Evolutionary conservation across 140 eudicot species (phyloP), one percentile per base, ranked within the genome.

Genomic region (Oenanthe javanica): DNA sequence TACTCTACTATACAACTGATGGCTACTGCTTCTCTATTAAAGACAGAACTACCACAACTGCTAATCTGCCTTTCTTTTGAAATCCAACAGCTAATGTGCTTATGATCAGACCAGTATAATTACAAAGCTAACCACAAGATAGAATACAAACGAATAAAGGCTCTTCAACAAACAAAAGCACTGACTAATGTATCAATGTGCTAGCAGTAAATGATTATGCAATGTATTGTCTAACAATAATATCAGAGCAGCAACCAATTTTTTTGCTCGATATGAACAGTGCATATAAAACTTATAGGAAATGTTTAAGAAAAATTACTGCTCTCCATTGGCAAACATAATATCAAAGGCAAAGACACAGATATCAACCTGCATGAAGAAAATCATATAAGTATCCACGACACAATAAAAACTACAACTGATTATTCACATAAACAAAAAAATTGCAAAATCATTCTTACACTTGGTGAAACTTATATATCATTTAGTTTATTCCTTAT

Each of bases 271-370:
- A 52, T 31, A 36, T 15, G n/a, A 59, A 46, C 49, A 48, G 36
- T 49, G 31, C 16, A 59, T 16, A 46, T 43, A 55, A 70, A 52
- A 48, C n/a, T 49, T 55, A 47, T 13, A 69, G 83, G 74, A 47
- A 76, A 77, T 77, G 90, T 78, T 81, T 52, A 72, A 82, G 87
- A 86, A 79, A 36, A 36, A 73, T 90, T 89, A 94, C 99, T 92
- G 96, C 84, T 90, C 85, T 84, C 99, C 99, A 84, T 90, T 92
- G 75, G 91, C 92, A 76, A 94, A 90, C 99, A 94, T 92, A 88
- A 92, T 83, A 82, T 94, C 99, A 82, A 94, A 94, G 79, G 85
- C 93, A 61, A 86, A 88, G 67, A 94, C 84, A 75, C 99, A 94
- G 77, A 94, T 83, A 83, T 94, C 98, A 75, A 94, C 95, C 97